These are phyloP conservation scores for Jamesozyma piceae DNA, from an alignment of 805 yeast genomes.

Conservation along the genomic window DNA sequence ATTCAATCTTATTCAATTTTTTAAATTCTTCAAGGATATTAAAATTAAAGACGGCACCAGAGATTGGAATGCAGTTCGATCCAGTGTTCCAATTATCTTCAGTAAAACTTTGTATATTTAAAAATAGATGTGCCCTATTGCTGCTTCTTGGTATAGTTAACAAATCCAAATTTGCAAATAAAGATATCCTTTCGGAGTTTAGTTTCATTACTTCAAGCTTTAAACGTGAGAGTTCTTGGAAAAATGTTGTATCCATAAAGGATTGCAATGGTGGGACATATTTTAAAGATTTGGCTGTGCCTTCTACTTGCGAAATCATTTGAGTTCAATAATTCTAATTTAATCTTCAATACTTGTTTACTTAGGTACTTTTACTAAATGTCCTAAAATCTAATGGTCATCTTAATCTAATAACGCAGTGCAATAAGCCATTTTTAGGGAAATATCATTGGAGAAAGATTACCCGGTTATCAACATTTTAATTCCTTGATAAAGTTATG, in stretches of 20 bases:
- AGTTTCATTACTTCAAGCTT: constrained; percentile 70
- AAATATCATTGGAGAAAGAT: no score
- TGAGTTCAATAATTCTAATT: background rate
- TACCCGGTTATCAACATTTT: no score
- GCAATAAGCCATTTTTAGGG: no score
- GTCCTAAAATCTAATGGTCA: no score
- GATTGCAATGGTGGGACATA: constrained; percentile 46
- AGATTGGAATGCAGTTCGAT: constrained; percentile 8
- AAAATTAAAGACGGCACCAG: constrained; percentile 46
- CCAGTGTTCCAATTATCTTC: constrained; percentile 3
- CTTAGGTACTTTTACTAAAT: no score
- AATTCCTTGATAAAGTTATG: no score
- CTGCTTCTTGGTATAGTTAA: constrained; percentile 9
- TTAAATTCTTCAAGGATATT: constrained; percentile 87
- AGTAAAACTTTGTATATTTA: constrained; percentile 30
- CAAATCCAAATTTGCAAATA: constrained; percentile 24
- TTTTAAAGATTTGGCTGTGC: constrained; percentile 10
- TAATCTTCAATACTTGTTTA: no score
- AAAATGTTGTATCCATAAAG: constrained; percentile 80
- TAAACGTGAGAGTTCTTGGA: constrained; percentile 58
- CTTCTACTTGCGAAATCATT: background rate
- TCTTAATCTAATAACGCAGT: no score
- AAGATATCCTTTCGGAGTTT: constrained; percentile 22
- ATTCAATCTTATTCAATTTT: constrained; percentile 48
- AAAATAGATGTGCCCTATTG: constrained; percentile 14